Evolutionary conservation across 768 basidiomycete species (phyloP), one percentile per base, ranked within the genome.

Genomic region (Butyriboletus loyo): DNA sequence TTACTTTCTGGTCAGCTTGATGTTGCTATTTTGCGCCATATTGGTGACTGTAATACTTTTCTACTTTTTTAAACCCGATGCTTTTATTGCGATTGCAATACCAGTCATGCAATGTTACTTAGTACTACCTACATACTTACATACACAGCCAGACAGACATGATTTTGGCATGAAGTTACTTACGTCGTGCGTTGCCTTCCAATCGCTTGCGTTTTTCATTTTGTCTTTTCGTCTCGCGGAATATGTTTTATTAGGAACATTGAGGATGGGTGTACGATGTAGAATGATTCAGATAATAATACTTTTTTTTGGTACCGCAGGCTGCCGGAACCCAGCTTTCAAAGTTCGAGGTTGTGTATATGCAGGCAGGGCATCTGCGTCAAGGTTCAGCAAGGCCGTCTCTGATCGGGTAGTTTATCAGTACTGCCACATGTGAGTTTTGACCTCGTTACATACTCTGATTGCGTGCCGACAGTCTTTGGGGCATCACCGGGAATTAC

Each of bases 221-320:
- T 59, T 48, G 2, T 27, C 9, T 28, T 24, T 15, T 30, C 21
- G n/a, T 46, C 50, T 10, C 25, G 25, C 39, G 38, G 31, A 28
- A 27, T 30, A 39, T 54, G 49, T 49, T 46, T 25, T 43, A 52
- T 7, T 49, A 46, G 34, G 21, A 36, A 35, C 25, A 44, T 46
- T 25, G 39, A 27, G 39, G 42, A 39, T 8, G 13, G 5, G 11
- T 55, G 53, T 59, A 58, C 9, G 47, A 57, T 30, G 50, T 48
- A 34, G 38, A 37, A 44, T 19, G 44, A 34, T 15, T 5, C 40
- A 17, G 24, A 40, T 14, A 25, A 30, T 21, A 24, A 49, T n/a
- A 43, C 19, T 5, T 9, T 17, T 17, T 36, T 30, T 37, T 46
- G 45, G 25, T 11, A 21, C 4, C 27, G 17, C 17, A 4, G 9